Evolutionary conservation across 2,329 filamentous ascomycete species (phyloP).

Genomic region (Fusarium sp.): DNA sequence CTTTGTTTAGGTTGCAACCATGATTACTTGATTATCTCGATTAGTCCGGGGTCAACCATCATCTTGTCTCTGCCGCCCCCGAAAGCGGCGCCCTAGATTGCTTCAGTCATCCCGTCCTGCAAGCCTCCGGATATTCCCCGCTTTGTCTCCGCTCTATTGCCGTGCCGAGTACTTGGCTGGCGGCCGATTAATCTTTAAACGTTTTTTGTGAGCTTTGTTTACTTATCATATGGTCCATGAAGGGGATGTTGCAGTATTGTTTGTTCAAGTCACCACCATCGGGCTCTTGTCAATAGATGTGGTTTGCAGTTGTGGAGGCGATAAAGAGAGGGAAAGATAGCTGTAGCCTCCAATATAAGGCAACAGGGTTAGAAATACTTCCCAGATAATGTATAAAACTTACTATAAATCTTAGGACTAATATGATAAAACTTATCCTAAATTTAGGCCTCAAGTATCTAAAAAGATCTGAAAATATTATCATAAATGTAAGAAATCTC

Average conservation of each 20-base stretch:
- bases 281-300: too few relatives aligned
- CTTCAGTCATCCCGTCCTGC: not conserved
- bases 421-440: not conserved
- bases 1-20: conserved; percentile 20
- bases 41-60: not conserved
- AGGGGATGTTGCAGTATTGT: not conserved
- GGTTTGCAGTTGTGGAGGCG: not conserved
- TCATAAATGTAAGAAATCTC: not conserved
- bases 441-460: not conserved
- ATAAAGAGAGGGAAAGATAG: not conserved
- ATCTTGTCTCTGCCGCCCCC: conserved; percentile 10
- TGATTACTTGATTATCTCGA: conserved; percentile 9
- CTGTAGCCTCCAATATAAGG: not conserved
- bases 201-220: not conserved
- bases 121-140: conserved; percentile 14
- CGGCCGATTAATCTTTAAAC: not conserved
- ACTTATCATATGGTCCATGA: not conserved
- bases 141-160: conserved; percentile 25
- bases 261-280: too few relatives aligned
- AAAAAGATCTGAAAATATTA: not conserved
- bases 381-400: not conserved
- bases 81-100: conserved; percentile 26
- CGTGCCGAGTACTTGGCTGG: conserved; percentile 19
- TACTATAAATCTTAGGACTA: not conserved
- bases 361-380: too few relatives aligned